Evolutionary conservation across 2,329 filamentous ascomycete species (phyloP).

Genomic region (Monilinia vaccinii-corymbosi): DNA sequence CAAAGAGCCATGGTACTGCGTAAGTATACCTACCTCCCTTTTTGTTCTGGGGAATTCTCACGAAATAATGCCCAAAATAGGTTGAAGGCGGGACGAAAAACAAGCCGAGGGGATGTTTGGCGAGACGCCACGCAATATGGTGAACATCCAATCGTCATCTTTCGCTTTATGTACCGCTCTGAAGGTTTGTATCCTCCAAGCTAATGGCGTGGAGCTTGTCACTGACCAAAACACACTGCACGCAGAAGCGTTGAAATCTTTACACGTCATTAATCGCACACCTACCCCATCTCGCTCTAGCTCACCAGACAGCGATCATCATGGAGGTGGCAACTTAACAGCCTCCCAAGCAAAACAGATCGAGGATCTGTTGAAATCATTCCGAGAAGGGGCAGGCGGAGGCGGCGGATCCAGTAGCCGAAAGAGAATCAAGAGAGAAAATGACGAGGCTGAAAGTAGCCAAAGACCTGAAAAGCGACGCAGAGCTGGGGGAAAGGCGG

Average conservation of each 20-base stretch:
- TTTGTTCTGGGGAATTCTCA: not conserved
- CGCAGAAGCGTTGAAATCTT: not conserved
- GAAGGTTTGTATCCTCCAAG: not conserved
- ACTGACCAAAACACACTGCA: not conserved
- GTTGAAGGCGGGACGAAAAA: not conserved
- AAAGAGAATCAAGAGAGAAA: not conserved
- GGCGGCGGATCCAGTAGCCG: not conserved
- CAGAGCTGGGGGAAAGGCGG: not conserved
- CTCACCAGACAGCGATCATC: not conserved
- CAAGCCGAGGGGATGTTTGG: not conserved
- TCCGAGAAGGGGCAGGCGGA: not conserved
- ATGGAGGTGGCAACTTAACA: not conserved
- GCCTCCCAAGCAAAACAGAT: not conserved
- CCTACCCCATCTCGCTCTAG: not conserved
- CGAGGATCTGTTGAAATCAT: not conserved
- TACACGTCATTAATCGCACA: not conserved
- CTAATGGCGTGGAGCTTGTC: not conserved
- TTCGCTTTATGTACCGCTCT: slow-evolving; percentile 1
- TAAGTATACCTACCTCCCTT: slow-evolving; percentile 8
- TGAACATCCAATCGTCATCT: not conserved
- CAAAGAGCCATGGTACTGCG: slow-evolving; percentile 16
- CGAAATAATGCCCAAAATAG: not conserved
- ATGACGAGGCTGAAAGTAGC: not conserved
- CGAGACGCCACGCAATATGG: not conserved
- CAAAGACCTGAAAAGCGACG: not conserved